Percentiles rank a stretch among this genome's conserved stretches.
phyloP scores from a whole-genome alignment of 2,329 filamentous ascomycete genomes.

The Emmonsiellopsis sp. region DNA sequence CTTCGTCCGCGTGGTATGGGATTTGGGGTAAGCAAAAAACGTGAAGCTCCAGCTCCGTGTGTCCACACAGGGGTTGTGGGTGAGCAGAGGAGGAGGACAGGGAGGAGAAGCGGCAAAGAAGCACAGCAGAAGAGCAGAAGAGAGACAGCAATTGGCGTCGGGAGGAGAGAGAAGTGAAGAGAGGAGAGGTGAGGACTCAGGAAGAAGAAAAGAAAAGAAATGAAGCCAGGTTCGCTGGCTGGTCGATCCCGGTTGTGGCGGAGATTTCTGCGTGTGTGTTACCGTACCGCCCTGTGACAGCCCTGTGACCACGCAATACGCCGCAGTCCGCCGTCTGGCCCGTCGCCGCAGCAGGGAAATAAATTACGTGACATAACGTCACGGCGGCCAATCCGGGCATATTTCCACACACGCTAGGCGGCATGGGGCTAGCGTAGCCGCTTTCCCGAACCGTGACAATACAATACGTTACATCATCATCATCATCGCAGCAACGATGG shows the following conservation, averaged over 20 bases:
- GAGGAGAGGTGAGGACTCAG: background rate
- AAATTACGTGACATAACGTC: too few relatives aligned
- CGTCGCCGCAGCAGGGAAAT: too few relatives aligned
- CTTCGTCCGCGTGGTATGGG: slow-evolving; percentile 1
- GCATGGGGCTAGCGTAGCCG: background rate
- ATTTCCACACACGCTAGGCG: background rate
- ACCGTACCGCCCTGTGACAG: too few relatives aligned
- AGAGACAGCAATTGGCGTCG: background rate
- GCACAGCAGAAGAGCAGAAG: background rate
- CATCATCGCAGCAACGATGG: background rate
- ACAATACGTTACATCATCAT: background rate
- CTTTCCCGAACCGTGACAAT: background rate
- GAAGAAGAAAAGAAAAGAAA: background rate
- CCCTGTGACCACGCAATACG: too few relatives aligned
- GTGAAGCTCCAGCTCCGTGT: too few relatives aligned
- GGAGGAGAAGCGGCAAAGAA: slow-evolving; percentile 1
- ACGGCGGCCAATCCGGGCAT: slow-evolving; percentile 1
- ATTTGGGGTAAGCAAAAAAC: background rate
- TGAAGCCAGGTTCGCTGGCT: background rate
- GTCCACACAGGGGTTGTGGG: too few relatives aligned
- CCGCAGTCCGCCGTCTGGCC: too few relatives aligned
- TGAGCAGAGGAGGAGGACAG: background rate
- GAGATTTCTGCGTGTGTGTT: background rate
- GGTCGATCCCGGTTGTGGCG: slow-evolving; percentile 6
- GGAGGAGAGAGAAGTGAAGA: background rate